These are phyloP conservation scores for Combretum micranthum DNA, from an alignment of 345 rosid species.

Conservation along the genomic window DNA sequence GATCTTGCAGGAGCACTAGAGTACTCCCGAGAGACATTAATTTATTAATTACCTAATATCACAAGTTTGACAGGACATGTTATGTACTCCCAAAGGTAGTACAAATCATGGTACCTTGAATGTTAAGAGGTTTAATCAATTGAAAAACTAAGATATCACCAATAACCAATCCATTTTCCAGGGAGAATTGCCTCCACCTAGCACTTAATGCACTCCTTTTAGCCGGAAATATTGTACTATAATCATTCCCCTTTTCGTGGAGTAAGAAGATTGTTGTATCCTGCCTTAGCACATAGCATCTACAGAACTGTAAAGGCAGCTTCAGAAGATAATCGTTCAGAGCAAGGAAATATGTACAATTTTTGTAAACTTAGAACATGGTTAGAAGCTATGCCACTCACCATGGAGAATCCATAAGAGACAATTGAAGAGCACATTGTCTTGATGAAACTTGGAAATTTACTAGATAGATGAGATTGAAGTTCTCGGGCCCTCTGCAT, in stretches of 20 bases:
- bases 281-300: not conserved
- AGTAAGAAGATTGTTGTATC: not conserved
- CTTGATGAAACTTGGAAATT: not conserved
- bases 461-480: not conserved
- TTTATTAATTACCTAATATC: too few species aligned
- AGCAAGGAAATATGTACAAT: not conserved
- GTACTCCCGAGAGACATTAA: too few species aligned
- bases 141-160: conserved; percentile 5
- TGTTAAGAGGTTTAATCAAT: not conserved
- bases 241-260: not conserved
- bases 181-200: not conserved
- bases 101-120: not conserved
- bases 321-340: not conserved
- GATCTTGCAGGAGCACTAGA: too few species aligned
- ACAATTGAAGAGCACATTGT: not conserved
- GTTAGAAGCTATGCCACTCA: not conserved
- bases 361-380: not conserved
- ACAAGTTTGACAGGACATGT: too few species aligned
- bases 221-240: not conserved
- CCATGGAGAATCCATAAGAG: not conserved
- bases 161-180: not conserved
- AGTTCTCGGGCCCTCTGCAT: not conserved
- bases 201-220: not conserved
- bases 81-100: too few species aligned
- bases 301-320: not conserved